Percentiles rank a stretch among this genome's conserved stretches.
Evolutionary conservation across 345 rosid species (phyloP).

Genomic region (Aquilaria sinensis): DNA sequence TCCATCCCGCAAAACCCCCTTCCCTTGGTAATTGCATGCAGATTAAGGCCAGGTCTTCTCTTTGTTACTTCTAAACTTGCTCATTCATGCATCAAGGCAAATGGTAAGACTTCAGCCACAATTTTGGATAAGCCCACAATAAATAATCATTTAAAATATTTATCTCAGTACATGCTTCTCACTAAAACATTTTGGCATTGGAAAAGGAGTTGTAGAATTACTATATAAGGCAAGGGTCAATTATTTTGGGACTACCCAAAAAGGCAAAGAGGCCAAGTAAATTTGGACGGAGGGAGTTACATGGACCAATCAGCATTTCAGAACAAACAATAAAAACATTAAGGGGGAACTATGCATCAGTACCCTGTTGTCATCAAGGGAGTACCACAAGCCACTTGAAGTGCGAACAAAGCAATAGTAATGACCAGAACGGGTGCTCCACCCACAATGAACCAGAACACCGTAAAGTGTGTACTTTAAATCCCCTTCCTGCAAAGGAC

Average conservation of each 20-base stretch:
- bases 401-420: slow-evolving; percentile 90
- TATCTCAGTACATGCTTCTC: too few species aligned
- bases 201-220: too few species aligned
- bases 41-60: not conserved
- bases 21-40: too few species aligned
- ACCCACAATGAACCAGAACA: slow-evolving; percentile 87
- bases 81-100: too few species aligned
- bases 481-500: slow-evolving; percentile 66
- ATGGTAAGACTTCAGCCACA: too few species aligned
- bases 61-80: not conserved
- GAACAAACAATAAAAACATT: slow-evolving; percentile 10
- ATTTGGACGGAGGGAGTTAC: too few species aligned
- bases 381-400: slow-evolving; percentile 87
- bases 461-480: slow-evolving; percentile 90
- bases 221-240: too few species aligned
- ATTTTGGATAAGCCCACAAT: too few species aligned
- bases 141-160: too few species aligned
- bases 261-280: too few species aligned
- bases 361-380: slow-evolving; percentile 93
- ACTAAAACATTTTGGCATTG: not conserved
- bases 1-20: too few species aligned
- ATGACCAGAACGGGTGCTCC: slow-evolving; percentile 87
- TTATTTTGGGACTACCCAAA: too few species aligned
- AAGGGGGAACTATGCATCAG: slow-evolving; percentile 8
- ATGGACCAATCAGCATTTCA: slow-evolving; percentile 9